Percentiles rank a stretch among this genome's conserved stretches.
Evolutionary conservation across 441 rosid species (phyloP).

Genomic region (Dalechampia spathulata): DNA sequence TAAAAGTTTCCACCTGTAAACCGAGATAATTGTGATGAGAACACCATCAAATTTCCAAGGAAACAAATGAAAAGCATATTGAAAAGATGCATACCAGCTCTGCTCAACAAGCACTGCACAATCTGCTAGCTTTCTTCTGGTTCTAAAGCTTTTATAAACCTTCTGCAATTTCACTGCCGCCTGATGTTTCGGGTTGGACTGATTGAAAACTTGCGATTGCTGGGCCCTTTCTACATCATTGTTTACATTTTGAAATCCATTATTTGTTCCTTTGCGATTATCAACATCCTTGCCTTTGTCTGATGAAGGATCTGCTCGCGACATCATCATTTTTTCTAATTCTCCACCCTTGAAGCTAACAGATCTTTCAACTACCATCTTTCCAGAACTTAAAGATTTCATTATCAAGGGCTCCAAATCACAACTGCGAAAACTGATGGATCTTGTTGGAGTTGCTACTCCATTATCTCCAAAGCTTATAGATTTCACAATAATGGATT

Average conservation of each 20-base stretch:
- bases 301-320: conserved; percentile 25
- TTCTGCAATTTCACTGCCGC: conserved; percentile 83
- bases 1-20: conserved; percentile 82
- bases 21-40: conserved; percentile 7
- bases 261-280: conserved; percentile 15
- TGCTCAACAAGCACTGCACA: conserved; percentile 84
- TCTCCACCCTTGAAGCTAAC: conserved; percentile 58
- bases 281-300: conserved; percentile 21
- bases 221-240: neutral
- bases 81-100: conserved; percentile 57
- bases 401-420: conserved; percentile 45
- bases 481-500: conserved; percentile 55
- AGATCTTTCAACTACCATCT: conserved; percentile 56
- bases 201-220: conserved; percentile 32
- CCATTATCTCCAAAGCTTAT: conserved; percentile 47
- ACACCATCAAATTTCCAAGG: neutral
- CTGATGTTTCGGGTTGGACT: conserved; percentile 41
- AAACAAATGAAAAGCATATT: neutral
- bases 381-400: conserved; percentile 48
- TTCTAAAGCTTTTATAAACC: conserved; percentile 85
- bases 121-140: too few species aligned
- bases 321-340: conserved; percentile 47
- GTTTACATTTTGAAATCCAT: conserved; percentile 11
- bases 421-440: conserved; percentile 41
- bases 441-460: conserved; percentile 41